A percentile compares a stretch with the other conserved stretches of the same genome.
Conservation (phyloP, 805 yeast genomes). For the Candida coleopterorum region DNA sequence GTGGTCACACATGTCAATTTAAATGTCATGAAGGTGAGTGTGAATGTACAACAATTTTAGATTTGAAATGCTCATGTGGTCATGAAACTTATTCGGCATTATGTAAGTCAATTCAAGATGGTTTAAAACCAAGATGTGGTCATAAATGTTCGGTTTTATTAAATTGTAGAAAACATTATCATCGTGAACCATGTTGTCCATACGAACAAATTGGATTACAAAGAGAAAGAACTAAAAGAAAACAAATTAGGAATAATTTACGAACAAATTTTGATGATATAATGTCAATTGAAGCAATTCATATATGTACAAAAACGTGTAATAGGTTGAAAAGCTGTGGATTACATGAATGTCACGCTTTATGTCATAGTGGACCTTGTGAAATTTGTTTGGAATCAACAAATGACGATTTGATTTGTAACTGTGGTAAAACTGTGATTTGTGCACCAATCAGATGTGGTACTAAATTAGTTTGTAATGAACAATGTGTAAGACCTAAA, state of each 20-base stretch:
- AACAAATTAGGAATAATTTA: constrained; percentile 44
- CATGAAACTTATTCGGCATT: constrained; percentile 54
- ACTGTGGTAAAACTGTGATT: constrained; percentile 74
- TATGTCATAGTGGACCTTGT: constrained; percentile 79
- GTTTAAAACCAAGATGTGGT: constrained; percentile 55
- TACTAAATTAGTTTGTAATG: constrained; percentile 54
- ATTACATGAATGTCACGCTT: constrained; percentile 58
- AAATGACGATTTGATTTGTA: constrained; percentile 72
- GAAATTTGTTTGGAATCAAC: constrained; percentile 76
- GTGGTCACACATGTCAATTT: constrained; percentile 71
- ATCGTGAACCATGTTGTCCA: constrained; percentile 64
- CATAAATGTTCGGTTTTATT: constrained; percentile 70
- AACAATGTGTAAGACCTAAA: constrained; percentile 55
- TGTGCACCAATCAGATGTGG: constrained; percentile 88
- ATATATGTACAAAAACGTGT: constrained; percentile 67
- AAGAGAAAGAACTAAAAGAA: constrained; percentile 50
- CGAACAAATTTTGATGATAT: constrained; percentile 39
- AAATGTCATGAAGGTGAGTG: constrained; percentile 78
- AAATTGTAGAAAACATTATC: constrained; percentile 79
- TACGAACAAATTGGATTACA: constrained; percentile 57
- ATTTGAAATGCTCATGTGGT: constrained; percentile 60
- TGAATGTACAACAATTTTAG: constrained; percentile 52
- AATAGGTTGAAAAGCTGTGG: constrained; percentile 57
- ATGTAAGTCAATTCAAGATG: constrained; percentile 52
- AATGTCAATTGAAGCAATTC: constrained; percentile 63